A percentile compares a stretch with the other conserved stretches of the same genome.
These are phyloP conservation scores for Agrostemma githago DNA, from an alignment of 148 eudicot genomes.

Conservation along the genomic window DNA sequence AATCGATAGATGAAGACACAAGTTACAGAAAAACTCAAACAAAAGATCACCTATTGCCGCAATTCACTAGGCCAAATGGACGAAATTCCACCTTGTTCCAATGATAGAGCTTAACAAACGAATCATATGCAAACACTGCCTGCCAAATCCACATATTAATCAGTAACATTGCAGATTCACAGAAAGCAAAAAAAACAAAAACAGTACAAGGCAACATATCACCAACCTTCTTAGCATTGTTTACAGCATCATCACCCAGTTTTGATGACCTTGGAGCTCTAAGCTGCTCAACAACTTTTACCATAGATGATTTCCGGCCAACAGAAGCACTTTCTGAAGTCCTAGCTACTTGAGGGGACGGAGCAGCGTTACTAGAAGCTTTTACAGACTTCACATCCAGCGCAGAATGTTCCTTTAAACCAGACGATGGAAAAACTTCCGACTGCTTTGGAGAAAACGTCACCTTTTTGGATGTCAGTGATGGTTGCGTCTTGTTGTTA, in stretches of 20 bases:
- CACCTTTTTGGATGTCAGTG: slow-evolving; percentile 23
- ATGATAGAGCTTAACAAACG: slow-evolving; percentile 74
- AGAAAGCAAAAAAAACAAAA: slow-evolving; percentile 8
- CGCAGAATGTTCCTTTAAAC: slow-evolving; percentile 19
- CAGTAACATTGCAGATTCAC: slow-evolving; percentile 12
- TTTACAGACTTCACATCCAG: slow-evolving; percentile 30
- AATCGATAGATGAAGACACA: background rate
- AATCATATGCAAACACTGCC: slow-evolving; percentile 73
- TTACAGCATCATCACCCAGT: slow-evolving; percentile 35
- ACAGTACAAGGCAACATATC: slow-evolving; percentile 5
- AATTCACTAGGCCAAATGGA: slow-evolving; percentile 69
- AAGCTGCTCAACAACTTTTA: slow-evolving; percentile 56
- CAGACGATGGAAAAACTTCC: slow-evolving; percentile 31
- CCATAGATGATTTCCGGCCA: slow-evolving; percentile 48
- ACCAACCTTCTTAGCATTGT: slow-evolving; percentile 49
- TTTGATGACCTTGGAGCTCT: slow-evolving; percentile 36
- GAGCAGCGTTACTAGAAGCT: slow-evolving; percentile 20
- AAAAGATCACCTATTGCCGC: slow-evolving; percentile 73
- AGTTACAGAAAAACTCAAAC: background rate
- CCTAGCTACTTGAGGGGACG: slow-evolving; percentile 27
- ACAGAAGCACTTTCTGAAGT: slow-evolving; percentile 25
- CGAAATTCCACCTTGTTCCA: slow-evolving; percentile 73
- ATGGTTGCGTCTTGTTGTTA: slow-evolving; percentile 15
- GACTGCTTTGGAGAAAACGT: slow-evolving; percentile 25
- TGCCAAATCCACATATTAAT: slow-evolving; percentile 33